Percentiles rank a stretch among this genome's conserved stretches.
Conservation (phyloP, 208 protist genomes). For the Trypanosoma cruzi region DNA sequence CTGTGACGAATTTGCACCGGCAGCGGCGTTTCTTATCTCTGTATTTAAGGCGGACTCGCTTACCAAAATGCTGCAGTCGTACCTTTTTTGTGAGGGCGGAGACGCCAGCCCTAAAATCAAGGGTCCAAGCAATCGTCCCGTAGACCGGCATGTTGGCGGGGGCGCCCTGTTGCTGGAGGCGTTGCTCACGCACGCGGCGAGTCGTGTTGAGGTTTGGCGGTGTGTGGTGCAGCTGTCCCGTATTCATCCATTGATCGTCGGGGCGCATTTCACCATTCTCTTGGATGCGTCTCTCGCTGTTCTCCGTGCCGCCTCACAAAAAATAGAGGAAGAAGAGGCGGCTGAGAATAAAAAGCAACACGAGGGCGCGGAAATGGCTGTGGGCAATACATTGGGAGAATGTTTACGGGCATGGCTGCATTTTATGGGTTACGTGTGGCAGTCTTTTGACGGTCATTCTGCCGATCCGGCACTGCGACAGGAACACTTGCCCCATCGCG, state of each 20-base stretch:
- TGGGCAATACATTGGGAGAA: slow-evolving; percentile 48
- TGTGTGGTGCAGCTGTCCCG: slow-evolving; percentile 75
- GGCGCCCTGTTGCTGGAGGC: slow-evolving; percentile 27
- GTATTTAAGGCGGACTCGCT: slow-evolving; percentile 22
- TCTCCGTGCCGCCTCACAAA: slow-evolving; percentile 25
- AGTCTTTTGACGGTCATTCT: slow-evolving; percentile 77
- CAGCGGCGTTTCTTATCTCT: slow-evolving; percentile 20
- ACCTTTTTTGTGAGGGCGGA: not conserved
- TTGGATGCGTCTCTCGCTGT: slow-evolving; percentile 42
- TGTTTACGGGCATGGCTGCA: slow-evolving; percentile 79
- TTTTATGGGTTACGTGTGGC: slow-evolving; percentile 86
- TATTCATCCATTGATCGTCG: slow-evolving; percentile 59
- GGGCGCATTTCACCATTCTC: slow-evolving; percentile 48
- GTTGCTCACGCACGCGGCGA: slow-evolving; percentile 59
- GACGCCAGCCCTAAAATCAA: not conserved
- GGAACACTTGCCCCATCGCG: slow-evolving; percentile 36
- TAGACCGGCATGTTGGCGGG: slow-evolving; percentile 14
- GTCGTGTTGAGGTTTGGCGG: slow-evolving; percentile 65
- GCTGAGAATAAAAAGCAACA: not conserved
- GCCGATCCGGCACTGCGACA: slow-evolving; percentile 54
- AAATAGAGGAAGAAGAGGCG: not conserved
- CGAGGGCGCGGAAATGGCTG: not conserved
- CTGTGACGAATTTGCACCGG: slow-evolving; percentile 12
- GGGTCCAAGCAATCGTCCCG: slow-evolving; percentile 31
- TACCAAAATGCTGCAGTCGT: not conserved